Base-by-base conservation (phyloP, 1,139 yeast species). In the Pichia sp. region DNA sequence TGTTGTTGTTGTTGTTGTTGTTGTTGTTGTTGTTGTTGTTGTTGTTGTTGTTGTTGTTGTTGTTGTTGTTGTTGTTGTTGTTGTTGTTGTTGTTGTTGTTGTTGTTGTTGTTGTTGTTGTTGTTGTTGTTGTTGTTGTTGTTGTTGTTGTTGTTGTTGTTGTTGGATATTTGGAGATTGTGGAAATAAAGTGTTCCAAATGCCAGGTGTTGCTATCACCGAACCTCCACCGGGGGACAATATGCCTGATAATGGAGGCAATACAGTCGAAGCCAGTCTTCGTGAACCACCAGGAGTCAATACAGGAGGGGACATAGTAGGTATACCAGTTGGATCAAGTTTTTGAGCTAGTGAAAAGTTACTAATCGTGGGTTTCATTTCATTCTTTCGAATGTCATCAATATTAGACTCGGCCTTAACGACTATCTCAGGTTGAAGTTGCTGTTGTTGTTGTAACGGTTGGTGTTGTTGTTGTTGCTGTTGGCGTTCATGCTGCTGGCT, bases 271-370 rank as follows among this genome's bases (percentile, higher is more conserved):
- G 60, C 46, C 2, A 50, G 42, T 38, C 78, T 66, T 48, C 80
- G 65, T 1, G 62, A 49, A 2, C 80, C 82, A 0, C 81, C 81
- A 0, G 82, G 82, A 0, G 82, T 76, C 46, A 74, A 65, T 11
- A 76, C 59, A 0, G 81, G 79, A 2, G 82, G 80, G 0, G 80
- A 67, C 9, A 75, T 42, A 2, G 48, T 5, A 30, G 40, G 23
- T 18, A 11, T 22, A 4, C 8, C 5, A 34, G 16, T 16, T 34
- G 22, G 23, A 4, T 34, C 23, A n/a, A n/a, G 34, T 7, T 18
- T 30, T 30, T n/a, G 34, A 30, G 34, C 18, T 30, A n/a, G 4
- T 18, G 36, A 9, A 11, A 34, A 34, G 18, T 9, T 34, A 7
- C 4, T 12, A 18, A 12, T 3, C 3, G n/a, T 3, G 18, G 23